These are phyloP conservation scores for Apiospora phragmitis DNA, from an alignment of 2,329 filamentous ascomycete species.

Conservation along the genomic window DNA sequence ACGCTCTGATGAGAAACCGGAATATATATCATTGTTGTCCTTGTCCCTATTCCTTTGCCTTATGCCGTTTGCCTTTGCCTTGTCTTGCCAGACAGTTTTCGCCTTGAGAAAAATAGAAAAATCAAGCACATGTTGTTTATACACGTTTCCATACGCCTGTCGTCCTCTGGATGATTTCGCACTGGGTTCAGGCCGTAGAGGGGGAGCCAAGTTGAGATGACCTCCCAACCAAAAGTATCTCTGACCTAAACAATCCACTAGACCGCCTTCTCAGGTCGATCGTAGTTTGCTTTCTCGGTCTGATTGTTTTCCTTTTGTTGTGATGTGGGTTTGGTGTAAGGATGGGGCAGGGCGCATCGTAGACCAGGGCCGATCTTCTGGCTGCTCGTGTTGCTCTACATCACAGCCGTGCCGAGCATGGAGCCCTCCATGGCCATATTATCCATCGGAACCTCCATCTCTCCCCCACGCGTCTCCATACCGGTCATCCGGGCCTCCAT, in stretches of 20 bases:
- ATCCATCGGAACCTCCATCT: constrained; percentile 39
- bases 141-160: constrained; percentile 12
- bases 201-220: neutral
- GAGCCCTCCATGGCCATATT: constrained; percentile 39
- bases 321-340: neutral
- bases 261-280: neutral
- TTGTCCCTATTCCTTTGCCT: neutral
- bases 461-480: constrained; percentile 35
- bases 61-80: constrained; percentile 1
- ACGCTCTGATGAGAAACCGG: constrained; percentile 10
- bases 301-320: neutral
- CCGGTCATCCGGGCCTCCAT: constrained; percentile 39
- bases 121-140: constrained; percentile 6
- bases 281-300: neutral
- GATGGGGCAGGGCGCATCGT: neutral
- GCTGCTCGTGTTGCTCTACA: constrained; percentile 26
- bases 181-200: neutral
- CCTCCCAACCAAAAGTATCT: neutral
- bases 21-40: constrained; percentile 7
- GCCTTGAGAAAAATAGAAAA: neutral
- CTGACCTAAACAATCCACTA: neutral
- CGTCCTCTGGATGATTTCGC: neutral
- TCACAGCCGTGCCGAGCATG: constrained; percentile 36
- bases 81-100: constrained; percentile 9
- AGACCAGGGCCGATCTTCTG: neutral